These are phyloP conservation scores for Barnettozyma vustinii DNA, from an alignment of 805 yeast species.

Conservation along the genomic window DNA sequence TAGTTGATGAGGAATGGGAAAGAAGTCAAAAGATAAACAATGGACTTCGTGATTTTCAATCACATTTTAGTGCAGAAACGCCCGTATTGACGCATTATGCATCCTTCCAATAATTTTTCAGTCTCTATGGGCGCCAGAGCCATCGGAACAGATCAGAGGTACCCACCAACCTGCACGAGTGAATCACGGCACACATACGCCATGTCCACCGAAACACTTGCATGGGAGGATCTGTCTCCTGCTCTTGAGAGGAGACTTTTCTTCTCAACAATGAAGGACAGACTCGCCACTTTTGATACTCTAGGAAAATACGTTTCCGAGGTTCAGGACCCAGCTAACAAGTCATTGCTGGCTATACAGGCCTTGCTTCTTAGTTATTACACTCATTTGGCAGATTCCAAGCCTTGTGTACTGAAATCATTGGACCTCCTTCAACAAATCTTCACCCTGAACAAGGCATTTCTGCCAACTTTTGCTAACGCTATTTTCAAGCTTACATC, in stretches of 20 bases:
- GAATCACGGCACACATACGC: neutral
- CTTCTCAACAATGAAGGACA: slow-evolving; percentile 16
- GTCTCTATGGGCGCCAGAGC: neutral
- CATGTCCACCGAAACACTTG: slow-evolving; percentile 7
- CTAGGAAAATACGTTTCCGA: slow-evolving; percentile 5
- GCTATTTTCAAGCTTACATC: slow-evolving; percentile 28
- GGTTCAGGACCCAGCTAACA: slow-evolving; percentile 5
- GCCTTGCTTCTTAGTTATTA: slow-evolving; percentile 16
- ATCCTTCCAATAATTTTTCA: slow-evolving; percentile 6
- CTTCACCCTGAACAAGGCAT: slow-evolving; percentile 9
- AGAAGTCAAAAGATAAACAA: neutral
- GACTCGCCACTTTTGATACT: slow-evolving; percentile 20
- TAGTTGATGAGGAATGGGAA: slow-evolving; percentile 42
- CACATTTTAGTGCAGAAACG: neutral
- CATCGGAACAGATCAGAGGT: neutral
- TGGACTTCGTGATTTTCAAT: too few species aligned
- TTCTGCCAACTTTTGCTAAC: slow-evolving; percentile 10
- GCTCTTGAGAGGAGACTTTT: slow-evolving; percentile 20
- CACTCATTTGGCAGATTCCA: slow-evolving; percentile 11
- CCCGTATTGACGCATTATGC: slow-evolving; percentile 1
- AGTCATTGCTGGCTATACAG: slow-evolving; percentile 16
- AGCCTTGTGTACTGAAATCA: slow-evolving; percentile 7
- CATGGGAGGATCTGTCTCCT: slow-evolving; percentile 20
- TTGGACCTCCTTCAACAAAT: slow-evolving; percentile 12
- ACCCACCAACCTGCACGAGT: neutral